These are phyloP conservation scores for Globisporangium iwayamae DNA, from an alignment of 352 stramenopile species.

Conservation along the genomic window DNA sequence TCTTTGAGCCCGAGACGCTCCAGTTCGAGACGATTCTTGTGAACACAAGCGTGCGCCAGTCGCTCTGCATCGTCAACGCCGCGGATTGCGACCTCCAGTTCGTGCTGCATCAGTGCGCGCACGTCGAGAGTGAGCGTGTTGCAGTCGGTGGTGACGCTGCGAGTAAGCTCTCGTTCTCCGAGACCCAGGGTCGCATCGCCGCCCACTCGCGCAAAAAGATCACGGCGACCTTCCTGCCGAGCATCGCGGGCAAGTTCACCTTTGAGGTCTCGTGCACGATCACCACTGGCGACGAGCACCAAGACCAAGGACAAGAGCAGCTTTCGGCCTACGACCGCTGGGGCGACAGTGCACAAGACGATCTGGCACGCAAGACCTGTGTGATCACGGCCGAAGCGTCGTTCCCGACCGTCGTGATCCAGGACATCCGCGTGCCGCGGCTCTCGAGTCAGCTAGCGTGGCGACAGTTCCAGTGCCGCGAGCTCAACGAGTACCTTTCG, in stretches of 20 bases:
- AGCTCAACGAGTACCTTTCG: slow-evolving; percentile 69
- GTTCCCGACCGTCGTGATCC: slow-evolving; percentile 84
- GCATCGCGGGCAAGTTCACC: slow-evolving; percentile 55
- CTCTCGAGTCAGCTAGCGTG: slow-evolving; percentile 52
- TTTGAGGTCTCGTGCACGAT: slow-evolving; percentile 70
- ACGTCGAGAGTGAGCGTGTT: slow-evolving; percentile 10
- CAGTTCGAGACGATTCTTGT: slow-evolving; percentile 85
- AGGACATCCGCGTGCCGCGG: slow-evolving; percentile 71
- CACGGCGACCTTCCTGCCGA: slow-evolving; percentile 70
- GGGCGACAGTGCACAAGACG: slow-evolving; percentile 2
- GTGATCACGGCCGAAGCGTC: slow-evolving; percentile 69
- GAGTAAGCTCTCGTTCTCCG: slow-evolving; percentile 48
- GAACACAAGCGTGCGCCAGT: slow-evolving; percentile 66
- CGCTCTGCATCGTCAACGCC: slow-evolving; percentile 68
- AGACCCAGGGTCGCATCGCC: slow-evolving; percentile 58
- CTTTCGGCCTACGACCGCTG: slow-evolving; percentile 24
- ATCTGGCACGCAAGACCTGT: slow-evolving; percentile 20
- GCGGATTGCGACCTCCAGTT: slow-evolving; percentile 78
- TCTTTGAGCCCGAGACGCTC: slow-evolving; percentile 65
- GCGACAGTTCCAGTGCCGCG: slow-evolving; percentile 69
- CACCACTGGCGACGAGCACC: slow-evolving; percentile 10
- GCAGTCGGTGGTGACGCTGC: neutral
- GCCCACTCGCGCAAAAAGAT: slow-evolving; percentile 78
- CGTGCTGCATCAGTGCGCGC: slow-evolving; percentile 37
- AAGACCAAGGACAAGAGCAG: neutral